phyloP scores from a whole-genome alignment of 176 grass and related monocot genomes.

The Thalia dealbata region DNA sequence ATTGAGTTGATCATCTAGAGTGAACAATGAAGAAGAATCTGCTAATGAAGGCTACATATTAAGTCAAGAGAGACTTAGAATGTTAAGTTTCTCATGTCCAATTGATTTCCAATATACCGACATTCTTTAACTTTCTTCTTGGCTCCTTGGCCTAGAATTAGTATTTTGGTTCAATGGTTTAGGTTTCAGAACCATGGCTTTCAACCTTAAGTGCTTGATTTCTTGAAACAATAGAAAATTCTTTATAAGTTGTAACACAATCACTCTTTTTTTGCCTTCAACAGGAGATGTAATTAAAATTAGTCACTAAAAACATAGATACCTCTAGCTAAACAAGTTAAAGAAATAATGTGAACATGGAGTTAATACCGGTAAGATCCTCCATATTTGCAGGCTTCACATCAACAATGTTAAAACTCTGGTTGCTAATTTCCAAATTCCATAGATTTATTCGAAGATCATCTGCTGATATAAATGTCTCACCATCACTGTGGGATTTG shows the following conservation, averaged over 20 bases:
- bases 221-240: neutral
- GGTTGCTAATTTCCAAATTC: slow-evolving; percentile 13
- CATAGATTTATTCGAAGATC: slow-evolving; percentile 16
- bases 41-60: no score
- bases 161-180: no score
- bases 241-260: neutral
- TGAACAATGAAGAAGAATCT: neutral
- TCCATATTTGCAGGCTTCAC: slow-evolving; percentile 11
- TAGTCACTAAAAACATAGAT: neutral
- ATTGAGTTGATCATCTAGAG: neutral
- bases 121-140: no score
- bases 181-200: no score
- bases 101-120: no score
- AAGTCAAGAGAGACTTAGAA: no score
- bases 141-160: no score
- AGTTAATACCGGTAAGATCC: slow-evolving; percentile 3
- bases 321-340: neutral
- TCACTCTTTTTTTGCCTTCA: neutral
- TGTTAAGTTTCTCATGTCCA: no score
- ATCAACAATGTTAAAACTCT: slow-evolving; percentile 12
- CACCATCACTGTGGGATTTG: neutral
- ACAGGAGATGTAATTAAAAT: neutral
- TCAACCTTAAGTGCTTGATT: neutral
- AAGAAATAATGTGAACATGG: neutral
- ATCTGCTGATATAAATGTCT: slow-evolving; percentile 12